Percentiles rank a stretch among this genome's conserved stretches.
Evolutionary conservation across 257 asterid genomes (phyloP).

Genomic region (Gentiana straminea): DNA sequence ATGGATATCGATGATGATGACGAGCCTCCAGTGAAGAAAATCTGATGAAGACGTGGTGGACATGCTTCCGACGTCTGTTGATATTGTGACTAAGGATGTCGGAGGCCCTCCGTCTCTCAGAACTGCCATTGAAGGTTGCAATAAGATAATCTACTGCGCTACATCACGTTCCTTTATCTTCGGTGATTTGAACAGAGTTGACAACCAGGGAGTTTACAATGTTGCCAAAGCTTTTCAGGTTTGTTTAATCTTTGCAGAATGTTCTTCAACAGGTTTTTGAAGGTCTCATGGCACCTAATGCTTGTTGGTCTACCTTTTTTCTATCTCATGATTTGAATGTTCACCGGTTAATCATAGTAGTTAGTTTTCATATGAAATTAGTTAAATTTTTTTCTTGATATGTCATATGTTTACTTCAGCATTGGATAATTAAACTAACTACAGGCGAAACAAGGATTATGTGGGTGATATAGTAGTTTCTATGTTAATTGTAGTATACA

Average conservation of each 20-base stretch:
- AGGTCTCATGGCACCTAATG: background rate
- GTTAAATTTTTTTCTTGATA: too few relatives aligned
- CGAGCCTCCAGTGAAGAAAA: slow-evolving; percentile 79
- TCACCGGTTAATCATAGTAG: too few relatives aligned
- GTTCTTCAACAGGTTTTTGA: background rate
- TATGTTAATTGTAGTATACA: too few relatives aligned
- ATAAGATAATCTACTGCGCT: slow-evolving; percentile 85
- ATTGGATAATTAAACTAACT: background rate
- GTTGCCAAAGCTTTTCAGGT: slow-evolving; percentile 95
- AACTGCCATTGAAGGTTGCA: slow-evolving; percentile 79
- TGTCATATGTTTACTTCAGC: too few relatives aligned
- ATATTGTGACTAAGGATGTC: slow-evolving; percentile 77
- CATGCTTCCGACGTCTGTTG: slow-evolving; percentile 89
- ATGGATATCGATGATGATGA: background rate
- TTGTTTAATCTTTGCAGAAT: background rate
- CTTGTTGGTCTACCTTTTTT: background rate
- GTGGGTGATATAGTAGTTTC: too few relatives aligned
- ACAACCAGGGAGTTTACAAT: slow-evolving; percentile 86
- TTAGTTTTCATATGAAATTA: too few relatives aligned
- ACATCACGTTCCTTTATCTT: slow-evolving; percentile 93
- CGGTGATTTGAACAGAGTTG: slow-evolving; percentile 88
- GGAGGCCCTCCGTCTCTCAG: slow-evolving; percentile 75
- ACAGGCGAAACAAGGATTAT: too few relatives aligned
- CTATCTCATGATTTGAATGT: too few relatives aligned
- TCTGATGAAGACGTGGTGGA: slow-evolving; percentile 65